Evolutionary conservation across 179 eudicot species (phyloP), one percentile per base, ranked within the genome.

Genomic region (Carnegiea gigantea): DNA sequence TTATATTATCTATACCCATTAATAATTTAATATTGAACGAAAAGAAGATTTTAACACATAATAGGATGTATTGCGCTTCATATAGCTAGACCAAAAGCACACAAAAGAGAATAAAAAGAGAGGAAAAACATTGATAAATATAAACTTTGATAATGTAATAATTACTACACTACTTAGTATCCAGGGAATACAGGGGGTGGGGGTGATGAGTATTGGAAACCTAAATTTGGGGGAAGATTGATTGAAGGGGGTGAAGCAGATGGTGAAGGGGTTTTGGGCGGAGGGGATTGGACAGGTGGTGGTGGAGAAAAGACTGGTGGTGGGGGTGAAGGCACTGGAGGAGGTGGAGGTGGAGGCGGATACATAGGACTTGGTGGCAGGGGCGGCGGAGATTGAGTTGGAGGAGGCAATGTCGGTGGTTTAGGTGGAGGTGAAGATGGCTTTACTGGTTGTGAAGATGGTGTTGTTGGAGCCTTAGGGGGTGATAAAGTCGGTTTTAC

Each of bases 261-360:
- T 4, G 71, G 71, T 67, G 71, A 28, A 10, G 71, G 38, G 38
- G 71, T 28, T 67, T 67, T 67, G 38, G 71, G 71, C 2, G 38
- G 33, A 2, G 38, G 38, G 15, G 15, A 24, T 67, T 67, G 71
- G 10, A 28, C 13, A 6, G 51, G 51, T 10, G 51, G 51, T 1
- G 77, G 57, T n/a, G 48, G 48, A 74, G 57, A 43, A 5, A 26
- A 43, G 1, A 74, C 23, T 23, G 59, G 48, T 23, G 36, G 28
- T 17, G 53, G 26, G 30, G 78, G 64, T 4, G 43, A 26, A 24
- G 78, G 78, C 68, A 26, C 2, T 14, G 60, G 46, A 44, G 26
- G 46, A 17, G 75, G 74, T 2, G 75, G 81, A 43, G 81, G 81
- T 14, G 70, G 80, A 1, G 84, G 75, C 57, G 85, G 65, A 9